Evolutionary conservation across 495 filamentous ascomycete species (phyloP), one percentile per base, ranked within the genome.

Genomic region (Penicillium coffeae): DNA sequence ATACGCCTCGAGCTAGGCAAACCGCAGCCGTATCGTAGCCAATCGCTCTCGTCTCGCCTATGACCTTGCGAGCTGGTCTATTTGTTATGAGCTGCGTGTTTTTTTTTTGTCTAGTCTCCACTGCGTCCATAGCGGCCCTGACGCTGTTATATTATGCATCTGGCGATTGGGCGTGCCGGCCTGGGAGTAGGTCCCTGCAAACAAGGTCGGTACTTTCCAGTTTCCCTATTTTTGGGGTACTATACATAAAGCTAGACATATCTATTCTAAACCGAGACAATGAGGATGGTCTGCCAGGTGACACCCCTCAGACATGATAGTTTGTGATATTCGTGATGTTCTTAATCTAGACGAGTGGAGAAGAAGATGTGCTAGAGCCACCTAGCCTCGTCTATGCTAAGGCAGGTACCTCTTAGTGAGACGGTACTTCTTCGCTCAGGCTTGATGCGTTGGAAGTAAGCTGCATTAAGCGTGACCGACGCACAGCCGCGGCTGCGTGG

Each of bases 401-500:
- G 13, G 35, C 35, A 37, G 25, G 25, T 30, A 30, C 25, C 10
- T 30, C 4, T 10, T 30, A 30, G 25, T 10, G 25, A 10, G 4
- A 30, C 4, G 4, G 10, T 30, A 5, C 25, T 4, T 10, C 25
- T 5, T 30, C 25, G n/a, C n/a, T n/a, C n/a, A n/a, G n/a, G n/a
- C n/a, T n/a, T n/a, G n/a, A n/a, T n/a, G n/a, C n/a, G n/a, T n/a
- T n/a, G n/a, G n/a, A n/a, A n/a, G n/a, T 30, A 10, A 30, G 25
- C 25, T 30, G 25, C 25, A 30, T 4, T 10, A 30, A 30, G 5
- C 25, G 25, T 30, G 10, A 10, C 25, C 25, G 25, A 30, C 25
- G 25, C 25, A 30, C 25, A 30, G 25, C n/a, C 10, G 42, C 14
- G 33, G 44, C 44, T 37, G 44, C 47, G 59, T 56, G 54, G 53